Evolutionary conservation across 2,329 filamentous ascomycete species (phyloP), one percentile per base, ranked within the genome.

Genomic region (Talaromyces marneffei): DNA sequence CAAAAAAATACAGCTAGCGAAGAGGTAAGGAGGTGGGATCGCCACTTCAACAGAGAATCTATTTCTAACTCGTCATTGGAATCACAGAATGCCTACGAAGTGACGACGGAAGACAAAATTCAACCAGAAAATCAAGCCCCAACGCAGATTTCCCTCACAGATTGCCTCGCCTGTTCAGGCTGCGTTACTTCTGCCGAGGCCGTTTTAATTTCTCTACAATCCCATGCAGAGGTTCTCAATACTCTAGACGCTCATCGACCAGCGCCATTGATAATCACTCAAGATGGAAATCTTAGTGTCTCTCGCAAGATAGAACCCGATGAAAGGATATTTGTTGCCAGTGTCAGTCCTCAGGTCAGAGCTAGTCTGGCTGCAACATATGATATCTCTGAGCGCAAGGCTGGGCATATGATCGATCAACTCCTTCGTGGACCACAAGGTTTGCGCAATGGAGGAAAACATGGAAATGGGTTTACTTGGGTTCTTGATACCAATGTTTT

Each of bases 111-210:
- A 80, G 93, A 95, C 74, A 87, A 90, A 70, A 80, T 87, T 31
- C 75, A 80, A 53, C 72, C 79, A 23, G 72, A 79, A 56, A 78
- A 86, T 64, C 82, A 84, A 57, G 83, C 86, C 3, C 90, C 92
- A 0, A 92, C 93, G 6, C 87, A 96, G 72, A 97, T 99, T 69
- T 97, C 92, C 54, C 85, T 99, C 64, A 97, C 94, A 6, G 94
- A 99, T 77, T 99, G 94, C 71, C 87, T 99, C 56, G 94, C 94
- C 57, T 99, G 94, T 76, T 97, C 94, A 9, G 94, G 94, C 58
- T 99, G 94, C 75, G 94, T 99, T 57, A 99, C 94, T 20, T 96
- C 92, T 5, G 94, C 94, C 52, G 94, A 99, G 78, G 94, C 94
- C 16, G 91, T 99, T n/a, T 85, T 99, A 44, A 92, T 99, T 57